phyloP scores from a whole-genome alignment of 2,329 filamentous ascomycete genomes.

The Chaetomiaceae sp. region DNA sequence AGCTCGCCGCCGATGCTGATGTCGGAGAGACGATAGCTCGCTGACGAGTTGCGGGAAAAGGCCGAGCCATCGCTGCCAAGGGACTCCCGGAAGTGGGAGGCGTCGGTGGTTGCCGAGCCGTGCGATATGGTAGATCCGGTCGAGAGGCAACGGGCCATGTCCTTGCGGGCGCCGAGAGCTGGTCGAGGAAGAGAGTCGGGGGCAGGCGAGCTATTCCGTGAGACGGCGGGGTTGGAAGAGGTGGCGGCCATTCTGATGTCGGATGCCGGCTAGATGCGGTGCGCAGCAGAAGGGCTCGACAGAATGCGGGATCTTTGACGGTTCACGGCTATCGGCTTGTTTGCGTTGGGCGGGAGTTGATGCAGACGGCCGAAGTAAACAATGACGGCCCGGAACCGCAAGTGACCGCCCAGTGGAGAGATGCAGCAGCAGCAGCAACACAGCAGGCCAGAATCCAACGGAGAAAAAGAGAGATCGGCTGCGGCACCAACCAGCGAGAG shows the following conservation, averaged over 20 bases:
- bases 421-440: neutral
- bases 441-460: neutral
- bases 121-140: conserved; percentile 57
- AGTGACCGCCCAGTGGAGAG: conserved; percentile 1
- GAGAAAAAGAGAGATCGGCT: neutral
- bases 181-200: conserved; percentile 59
- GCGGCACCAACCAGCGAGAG: neutral
- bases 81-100: conserved; percentile 46
- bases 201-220: conserved; percentile 58
- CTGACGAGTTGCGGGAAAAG: conserved; percentile 61
- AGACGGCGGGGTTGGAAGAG: conserved; percentile 33
- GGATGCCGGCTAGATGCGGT: neutral
- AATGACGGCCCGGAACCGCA: neutral
- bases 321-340: neutral
- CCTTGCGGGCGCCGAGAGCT: conserved; percentile 55
- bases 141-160: conserved; percentile 61
- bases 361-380: conserved; percentile 1
- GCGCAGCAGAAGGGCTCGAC: neutral
- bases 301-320: neutral
- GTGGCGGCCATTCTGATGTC: conserved; percentile 34
- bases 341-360: neutral
- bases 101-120: conserved; percentile 47
- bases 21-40: conserved; percentile 49
- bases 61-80: conserved; percentile 48
- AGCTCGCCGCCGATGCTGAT: conserved; percentile 31